phyloP scores from a whole-genome alignment of 805 yeast genomes.

The Cyberlindnera xishuangbannaensis region DNA sequence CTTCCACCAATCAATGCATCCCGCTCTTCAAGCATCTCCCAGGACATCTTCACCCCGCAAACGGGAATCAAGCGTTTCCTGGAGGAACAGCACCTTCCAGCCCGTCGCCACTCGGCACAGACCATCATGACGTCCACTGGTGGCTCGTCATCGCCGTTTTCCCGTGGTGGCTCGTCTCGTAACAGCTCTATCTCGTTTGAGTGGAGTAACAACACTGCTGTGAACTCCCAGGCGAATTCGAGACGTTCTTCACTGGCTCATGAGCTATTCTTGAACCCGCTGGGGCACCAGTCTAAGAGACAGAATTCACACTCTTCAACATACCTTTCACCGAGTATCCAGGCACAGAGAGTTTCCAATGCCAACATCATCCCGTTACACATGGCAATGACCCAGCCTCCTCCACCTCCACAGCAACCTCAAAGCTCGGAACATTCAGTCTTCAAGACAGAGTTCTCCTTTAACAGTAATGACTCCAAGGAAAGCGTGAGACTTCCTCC shows the following conservation, averaged over 20 bases:
- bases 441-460: constrained; percentile 16
- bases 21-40: constrained; percentile 22
- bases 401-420: constrained; percentile 13
- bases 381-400: constrained; percentile 19
- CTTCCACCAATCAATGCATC: constrained; percentile 13
- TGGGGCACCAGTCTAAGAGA: constrained; percentile 12
- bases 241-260: constrained; percentile 40
- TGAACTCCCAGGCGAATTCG: constrained; percentile 20
- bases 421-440: constrained; percentile 6
- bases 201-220: constrained; percentile 22
- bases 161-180: constrained; percentile 33
- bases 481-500: constrained; percentile 15
- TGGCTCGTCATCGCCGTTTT: constrained; percentile 28
- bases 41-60: constrained; percentile 21
- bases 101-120: constrained; percentile 26
- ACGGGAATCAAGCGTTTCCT: constrained; percentile 25
- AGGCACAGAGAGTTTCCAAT: constrained; percentile 19
- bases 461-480: no score
- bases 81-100: constrained; percentile 24
- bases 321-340: constrained; percentile 20
- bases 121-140: constrained; percentile 20
- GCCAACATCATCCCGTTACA: constrained; percentile 19
- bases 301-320: constrained; percentile 18
- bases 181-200: constrained; percentile 36
- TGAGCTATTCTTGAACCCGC: constrained; percentile 35